Evolutionary conservation across 208 protist species (phyloP), one percentile per base, ranked within the genome.

Genomic region (Strigomonas culicis): DNA sequence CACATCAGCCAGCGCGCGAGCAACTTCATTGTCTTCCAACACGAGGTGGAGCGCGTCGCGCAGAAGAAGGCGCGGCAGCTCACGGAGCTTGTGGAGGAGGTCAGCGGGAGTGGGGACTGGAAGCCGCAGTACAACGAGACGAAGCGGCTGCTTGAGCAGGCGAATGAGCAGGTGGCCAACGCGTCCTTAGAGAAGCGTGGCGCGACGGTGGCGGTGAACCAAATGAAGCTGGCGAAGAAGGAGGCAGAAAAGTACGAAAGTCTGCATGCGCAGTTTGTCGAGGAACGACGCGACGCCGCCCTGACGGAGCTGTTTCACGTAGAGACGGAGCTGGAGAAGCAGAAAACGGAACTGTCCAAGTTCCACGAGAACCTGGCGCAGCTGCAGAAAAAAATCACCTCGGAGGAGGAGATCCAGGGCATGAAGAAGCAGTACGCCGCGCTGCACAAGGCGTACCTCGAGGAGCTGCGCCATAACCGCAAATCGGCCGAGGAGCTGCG

Each of bases 11-110:
- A 85, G 21, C 94, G 98, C 44, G 87, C 95, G 0, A 86, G 85
- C 56, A 98, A 98, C 57, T 99, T 99, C 63, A 75, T 98, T 21
- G 87, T 98, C 7, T 98, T 97, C 56, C 97, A 99, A 74, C 97
- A 99, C 66, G 96, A 99, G 64, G 97, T 99, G 6, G 90, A 98
- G 52, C 75, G 71, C 1, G 79, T 99, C 3, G 97, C 97, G 3
- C 82, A 88, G n/a, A 98, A 98, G 63, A 90, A 77, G 31, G 88
- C 96, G 21, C 86, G 90, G 56, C 90, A 99, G 62, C 80, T 99
- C 19, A 98, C 98, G 6, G 81, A 88, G 32, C 66, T 99, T n/a
- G 81, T 99, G 11, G 98, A 99, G 71, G 66, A 95, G 34, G 84
- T 99, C 22, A 97, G 87, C 70, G 95, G 97, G 22, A 98, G 95